Conservation (phyloP, 2,329 filamentous ascomycete genomes). For the Cadophora gregata region DNA sequence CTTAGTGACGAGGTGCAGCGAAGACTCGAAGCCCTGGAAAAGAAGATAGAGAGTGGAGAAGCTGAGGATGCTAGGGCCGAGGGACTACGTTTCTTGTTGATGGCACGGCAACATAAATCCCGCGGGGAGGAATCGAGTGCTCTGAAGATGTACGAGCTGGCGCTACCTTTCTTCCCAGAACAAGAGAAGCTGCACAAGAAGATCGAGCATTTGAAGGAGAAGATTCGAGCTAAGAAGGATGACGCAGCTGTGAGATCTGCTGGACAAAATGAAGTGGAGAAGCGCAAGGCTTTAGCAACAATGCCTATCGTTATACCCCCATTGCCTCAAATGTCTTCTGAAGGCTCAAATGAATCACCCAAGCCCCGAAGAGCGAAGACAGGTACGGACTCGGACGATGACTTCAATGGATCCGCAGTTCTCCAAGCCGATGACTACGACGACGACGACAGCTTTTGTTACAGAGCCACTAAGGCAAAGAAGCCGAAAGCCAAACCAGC, state of each 20-base stretch:
- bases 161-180: constrained; percentile 82
- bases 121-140: constrained; percentile 79
- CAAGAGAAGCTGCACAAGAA: constrained; percentile 79
- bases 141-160: constrained; percentile 84
- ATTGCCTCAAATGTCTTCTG: constrained; percentile 35
- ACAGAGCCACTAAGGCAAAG: constrained; percentile 41
- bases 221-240: constrained; percentile 52
- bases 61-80: constrained; percentile 78
- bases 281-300: constrained; percentile 33
- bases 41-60: constrained; percentile 73
- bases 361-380: constrained; percentile 38
- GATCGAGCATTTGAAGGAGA: constrained; percentile 65
- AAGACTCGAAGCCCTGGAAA: constrained; percentile 83
- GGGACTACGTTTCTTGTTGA: constrained; percentile 83
- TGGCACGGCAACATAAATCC: constrained; percentile 89
- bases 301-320: constrained; percentile 36
- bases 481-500: constrained; percentile 42
- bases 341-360: constrained; percentile 22
- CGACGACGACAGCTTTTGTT: constrained; percentile 43
- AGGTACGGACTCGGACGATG: constrained; percentile 42
- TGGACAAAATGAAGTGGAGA: constrained; percentile 23
- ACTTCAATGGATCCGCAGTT: constrained; percentile 41
- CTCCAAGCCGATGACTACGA: constrained; percentile 51
- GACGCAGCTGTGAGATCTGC: constrained; percentile 24
- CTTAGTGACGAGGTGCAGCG: constrained; percentile 80